Conservation (phyloP, 83 land plant genomes). For the Diphasiastrum complanatum region DNA sequence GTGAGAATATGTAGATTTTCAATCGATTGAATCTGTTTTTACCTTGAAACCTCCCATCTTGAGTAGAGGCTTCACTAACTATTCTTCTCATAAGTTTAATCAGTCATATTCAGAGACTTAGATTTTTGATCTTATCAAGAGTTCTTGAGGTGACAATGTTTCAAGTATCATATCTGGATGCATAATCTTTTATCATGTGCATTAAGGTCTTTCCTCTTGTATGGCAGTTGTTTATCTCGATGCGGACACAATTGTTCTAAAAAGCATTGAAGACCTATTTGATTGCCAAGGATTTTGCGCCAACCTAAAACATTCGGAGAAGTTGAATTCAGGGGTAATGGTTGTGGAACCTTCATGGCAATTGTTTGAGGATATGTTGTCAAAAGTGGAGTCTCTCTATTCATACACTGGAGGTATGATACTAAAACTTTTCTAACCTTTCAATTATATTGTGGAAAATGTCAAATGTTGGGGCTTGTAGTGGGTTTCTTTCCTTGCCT, state of each 20-base stretch:
- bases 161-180: background rate
- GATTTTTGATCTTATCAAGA: too few relatives aligned
- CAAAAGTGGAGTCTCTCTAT: constrained; percentile 60
- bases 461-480: too few relatives aligned
- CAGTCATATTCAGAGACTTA: too few relatives aligned
- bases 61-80: too few relatives aligned
- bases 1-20: too few relatives aligned
- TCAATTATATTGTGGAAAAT: too few relatives aligned
- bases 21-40: too few relatives aligned
- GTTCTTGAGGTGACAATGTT: background rate
- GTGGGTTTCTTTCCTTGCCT: too few relatives aligned
- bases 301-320: constrained; percentile 95
- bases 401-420: constrained; percentile 91
- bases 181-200: constrained; percentile 4
- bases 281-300: constrained; percentile 91
- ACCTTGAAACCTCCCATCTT: too few relatives aligned
- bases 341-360: constrained; percentile 88
- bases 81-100: too few relatives aligned
- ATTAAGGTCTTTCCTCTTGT: constrained; percentile 1
- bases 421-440: background rate
- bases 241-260: constrained; percentile 89
- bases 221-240: constrained; percentile 92
- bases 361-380: constrained; percentile 81
- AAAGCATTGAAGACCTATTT: constrained; percentile 89
- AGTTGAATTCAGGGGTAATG: constrained; percentile 96